Percentiles rank a stretch among this genome's conserved stretches.
Evolutionary conservation across 2,329 filamentous ascomycete genomes (phyloP).

Genomic region (Penicillium sp.): DNA sequence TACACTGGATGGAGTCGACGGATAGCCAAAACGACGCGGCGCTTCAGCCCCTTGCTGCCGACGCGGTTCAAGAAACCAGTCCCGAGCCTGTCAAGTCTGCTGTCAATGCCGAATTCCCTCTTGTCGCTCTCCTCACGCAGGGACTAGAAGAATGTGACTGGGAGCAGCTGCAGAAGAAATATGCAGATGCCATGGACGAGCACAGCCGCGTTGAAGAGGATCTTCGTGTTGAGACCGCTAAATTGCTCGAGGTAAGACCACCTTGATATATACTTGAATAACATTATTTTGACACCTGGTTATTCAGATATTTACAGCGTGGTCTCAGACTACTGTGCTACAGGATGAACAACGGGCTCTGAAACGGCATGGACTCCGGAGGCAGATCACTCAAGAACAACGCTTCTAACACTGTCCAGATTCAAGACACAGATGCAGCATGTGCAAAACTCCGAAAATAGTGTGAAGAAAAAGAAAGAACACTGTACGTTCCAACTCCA

Average conservation of each 20-base stretch:
- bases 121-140: constrained; percentile 44
- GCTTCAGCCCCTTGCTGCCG: not conserved
- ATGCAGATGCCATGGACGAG: constrained; percentile 63
- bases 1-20: not conserved
- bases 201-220: constrained; percentile 63
- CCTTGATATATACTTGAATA: not conserved
- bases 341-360: constrained; percentile 75
- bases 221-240: constrained; percentile 65
- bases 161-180: constrained; percentile 70
- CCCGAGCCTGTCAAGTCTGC: not conserved
- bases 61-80: not conserved
- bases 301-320: constrained; percentile 74
- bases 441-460: constrained; percentile 71
- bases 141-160: constrained; percentile 66
- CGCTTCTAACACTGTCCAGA: constrained; percentile 42
- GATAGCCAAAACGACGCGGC: not conserved
- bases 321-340: constrained; percentile 69
- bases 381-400: not conserved
- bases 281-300: not conserved
- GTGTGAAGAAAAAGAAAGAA: constrained; percentile 69
- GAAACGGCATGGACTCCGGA: constrained; percentile 59
- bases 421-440: constrained; percentile 75
- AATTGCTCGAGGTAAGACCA: constrained; percentile 59
- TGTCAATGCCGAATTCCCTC: constrained; percentile 8
- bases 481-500: constrained; percentile 63